These are phyloP conservation scores for Syzygium oleosum DNA, from an alignment of 345 rosid genomes.

Conservation along the genomic window DNA sequence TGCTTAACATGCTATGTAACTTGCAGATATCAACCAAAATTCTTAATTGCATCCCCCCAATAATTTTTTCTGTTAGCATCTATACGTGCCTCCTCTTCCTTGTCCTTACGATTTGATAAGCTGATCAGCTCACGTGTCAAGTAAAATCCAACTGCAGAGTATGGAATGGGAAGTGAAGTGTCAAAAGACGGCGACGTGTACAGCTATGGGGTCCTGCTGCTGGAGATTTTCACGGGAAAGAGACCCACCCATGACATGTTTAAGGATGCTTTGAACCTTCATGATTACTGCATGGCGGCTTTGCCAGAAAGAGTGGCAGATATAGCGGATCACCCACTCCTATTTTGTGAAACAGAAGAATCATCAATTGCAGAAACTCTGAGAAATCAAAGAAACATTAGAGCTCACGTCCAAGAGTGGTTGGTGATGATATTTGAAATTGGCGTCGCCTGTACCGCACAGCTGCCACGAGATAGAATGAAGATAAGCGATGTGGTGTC, in stretches of 20 bases:
- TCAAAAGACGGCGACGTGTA: background rate
- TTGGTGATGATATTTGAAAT: background rate
- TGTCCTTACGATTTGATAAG: background rate
- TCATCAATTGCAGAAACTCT: no score
- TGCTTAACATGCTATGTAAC: background rate
- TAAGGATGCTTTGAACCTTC: background rate
- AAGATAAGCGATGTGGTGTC: background rate
- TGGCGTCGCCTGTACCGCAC: background rate
- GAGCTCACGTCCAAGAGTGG: background rate
- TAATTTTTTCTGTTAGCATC: background rate
- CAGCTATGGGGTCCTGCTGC: background rate
- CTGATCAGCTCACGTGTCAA: background rate
- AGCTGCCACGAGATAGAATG: background rate
- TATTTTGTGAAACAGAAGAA: background rate
- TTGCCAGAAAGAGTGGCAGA: background rate
- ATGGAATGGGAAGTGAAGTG: constrained; percentile 1
- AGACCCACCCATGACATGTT: constrained; percentile 2
- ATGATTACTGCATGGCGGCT: background rate
- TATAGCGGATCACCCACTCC: background rate
- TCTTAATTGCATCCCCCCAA: no score
- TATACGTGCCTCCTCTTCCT: background rate
- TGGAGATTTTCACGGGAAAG: constrained; percentile 4
- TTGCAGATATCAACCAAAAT: no score
- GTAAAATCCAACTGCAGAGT: background rate
- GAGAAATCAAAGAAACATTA: background rate